These are phyloP conservation scores for Vinca major DNA, from an alignment of 305 asterid species.

Conservation along the genomic window DNA sequence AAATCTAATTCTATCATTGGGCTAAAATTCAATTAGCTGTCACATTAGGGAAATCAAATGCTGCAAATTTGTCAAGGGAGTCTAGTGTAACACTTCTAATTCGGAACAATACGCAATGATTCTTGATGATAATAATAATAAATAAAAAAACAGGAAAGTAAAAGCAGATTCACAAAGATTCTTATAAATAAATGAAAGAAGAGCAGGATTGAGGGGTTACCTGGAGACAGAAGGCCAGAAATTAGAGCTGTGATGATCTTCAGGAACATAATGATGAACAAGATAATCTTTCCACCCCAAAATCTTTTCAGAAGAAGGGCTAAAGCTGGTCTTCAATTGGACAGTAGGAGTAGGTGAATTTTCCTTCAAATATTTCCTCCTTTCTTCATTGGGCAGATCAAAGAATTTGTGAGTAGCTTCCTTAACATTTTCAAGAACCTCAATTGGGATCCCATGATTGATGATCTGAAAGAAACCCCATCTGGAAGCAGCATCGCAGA, in stretches of 20 bases:
- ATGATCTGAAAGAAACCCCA: conserved; percentile 40
- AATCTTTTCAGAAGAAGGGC: conserved; percentile 30
- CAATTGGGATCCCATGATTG: conserved; percentile 36
- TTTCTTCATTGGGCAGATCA: conserved; percentile 36
- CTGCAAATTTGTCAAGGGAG: no score
- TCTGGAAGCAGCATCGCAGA: conserved; percentile 31
- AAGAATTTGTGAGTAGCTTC: conserved; percentile 34
- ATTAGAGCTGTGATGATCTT: conserved; percentile 12
- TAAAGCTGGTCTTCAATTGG: conserved; percentile 34
- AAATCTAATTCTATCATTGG: no score
- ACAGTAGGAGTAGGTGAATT: conserved; percentile 28
- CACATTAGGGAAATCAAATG: no score
- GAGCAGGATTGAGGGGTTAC: background rate
- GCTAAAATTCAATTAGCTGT: no score
- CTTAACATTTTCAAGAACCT: conserved; percentile 34
- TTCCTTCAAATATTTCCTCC: conserved; percentile 34
- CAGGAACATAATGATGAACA: conserved; percentile 23
- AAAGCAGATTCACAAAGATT: background rate
- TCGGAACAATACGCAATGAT: no score
- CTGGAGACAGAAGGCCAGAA: conserved; percentile 1
- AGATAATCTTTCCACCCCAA: conserved; percentile 52
- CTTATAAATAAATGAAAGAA: background rate
- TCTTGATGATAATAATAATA: no score
- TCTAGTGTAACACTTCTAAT: no score
- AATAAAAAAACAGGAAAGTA: no score